These are phyloP conservation scores for Claviceps pazoutovae DNA, from an alignment of 2,329 filamentous ascomycete genomes.

Conservation along the genomic window DNA sequence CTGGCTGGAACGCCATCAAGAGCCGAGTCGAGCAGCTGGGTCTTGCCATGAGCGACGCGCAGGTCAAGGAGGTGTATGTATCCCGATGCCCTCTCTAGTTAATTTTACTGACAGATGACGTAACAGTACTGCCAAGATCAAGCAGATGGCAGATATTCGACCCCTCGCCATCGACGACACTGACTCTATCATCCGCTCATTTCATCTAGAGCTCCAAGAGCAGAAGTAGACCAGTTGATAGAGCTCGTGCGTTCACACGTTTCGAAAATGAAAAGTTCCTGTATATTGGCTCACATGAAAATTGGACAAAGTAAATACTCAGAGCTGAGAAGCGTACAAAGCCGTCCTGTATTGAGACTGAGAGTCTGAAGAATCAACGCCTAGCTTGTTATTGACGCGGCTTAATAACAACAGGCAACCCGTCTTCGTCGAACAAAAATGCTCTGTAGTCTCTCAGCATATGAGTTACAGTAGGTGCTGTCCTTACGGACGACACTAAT, in stretches of 20 bases:
- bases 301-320: background rate
- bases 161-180: constrained; percentile 81
- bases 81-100: background rate
- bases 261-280: background rate
- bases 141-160: constrained; percentile 73
- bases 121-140: constrained; percentile 53
- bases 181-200: constrained; percentile 73
- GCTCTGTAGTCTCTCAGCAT: background rate
- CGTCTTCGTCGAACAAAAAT: background rate
- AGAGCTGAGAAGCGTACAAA: no score
- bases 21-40: constrained; percentile 73
- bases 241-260: background rate
- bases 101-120: constrained; percentile 15
- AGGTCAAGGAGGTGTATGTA: constrained; percentile 20
- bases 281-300: background rate
- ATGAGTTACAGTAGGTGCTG: no score
- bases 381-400: background rate
- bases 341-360: background rate
- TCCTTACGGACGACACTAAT: no score
- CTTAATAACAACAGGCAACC: background rate
- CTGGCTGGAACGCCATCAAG: constrained; percentile 95
- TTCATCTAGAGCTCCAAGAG: constrained; percentile 37
- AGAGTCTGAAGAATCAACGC: no score
- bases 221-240: background rate
- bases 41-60: constrained; percentile 32